A percentile compares a stretch with the other conserved stretches of the same genome.
phyloP scores from a whole-genome alignment of 306 rosid species.

The Corylus heterophylla region DNA sequence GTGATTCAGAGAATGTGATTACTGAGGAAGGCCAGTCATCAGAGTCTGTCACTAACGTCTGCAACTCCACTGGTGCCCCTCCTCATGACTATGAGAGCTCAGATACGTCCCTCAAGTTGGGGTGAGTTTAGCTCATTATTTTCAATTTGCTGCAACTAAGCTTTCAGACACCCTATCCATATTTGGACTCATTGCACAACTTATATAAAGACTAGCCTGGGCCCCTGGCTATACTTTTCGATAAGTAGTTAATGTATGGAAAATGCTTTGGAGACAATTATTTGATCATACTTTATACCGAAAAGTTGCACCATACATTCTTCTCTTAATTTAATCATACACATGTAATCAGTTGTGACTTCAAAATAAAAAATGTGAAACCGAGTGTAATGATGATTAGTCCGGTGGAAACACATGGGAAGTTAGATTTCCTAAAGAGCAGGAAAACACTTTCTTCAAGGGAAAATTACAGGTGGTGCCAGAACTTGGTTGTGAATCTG shows the following conservation, averaged over 20 bases:
- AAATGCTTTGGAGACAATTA: neutral
- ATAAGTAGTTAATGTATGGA: neutral
- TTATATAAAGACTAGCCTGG: neutral
- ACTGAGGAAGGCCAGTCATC: conserved; percentile 89
- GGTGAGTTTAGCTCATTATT: conserved; percentile 43
- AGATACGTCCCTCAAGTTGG: conserved; percentile 79
- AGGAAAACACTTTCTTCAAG: too few relatives aligned
- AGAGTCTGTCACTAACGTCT: conserved; percentile 64
- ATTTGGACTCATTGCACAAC: neutral
- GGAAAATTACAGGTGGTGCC: too few relatives aligned
- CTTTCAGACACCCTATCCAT: neutral
- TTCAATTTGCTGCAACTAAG: neutral
- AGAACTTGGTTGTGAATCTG: too few relatives aligned
- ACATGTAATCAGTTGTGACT: too few relatives aligned
- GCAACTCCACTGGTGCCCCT: conserved; percentile 57
- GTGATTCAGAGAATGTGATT: conserved; percentile 43
- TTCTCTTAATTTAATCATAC: too few relatives aligned
- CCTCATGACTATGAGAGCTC: conserved; percentile 76
- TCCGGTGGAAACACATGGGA: too few relatives aligned
- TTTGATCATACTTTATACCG: too few relatives aligned
- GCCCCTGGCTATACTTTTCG: neutral
- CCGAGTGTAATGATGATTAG: too few relatives aligned
- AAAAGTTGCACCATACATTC: too few relatives aligned
- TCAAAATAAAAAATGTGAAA: too few relatives aligned
- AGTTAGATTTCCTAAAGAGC: too few relatives aligned